These are phyloP conservation scores for Choanephora cucurbitarum DNA, from an alignment of 371 early-diverging fungal species.

Conservation along the genomic window DNA sequence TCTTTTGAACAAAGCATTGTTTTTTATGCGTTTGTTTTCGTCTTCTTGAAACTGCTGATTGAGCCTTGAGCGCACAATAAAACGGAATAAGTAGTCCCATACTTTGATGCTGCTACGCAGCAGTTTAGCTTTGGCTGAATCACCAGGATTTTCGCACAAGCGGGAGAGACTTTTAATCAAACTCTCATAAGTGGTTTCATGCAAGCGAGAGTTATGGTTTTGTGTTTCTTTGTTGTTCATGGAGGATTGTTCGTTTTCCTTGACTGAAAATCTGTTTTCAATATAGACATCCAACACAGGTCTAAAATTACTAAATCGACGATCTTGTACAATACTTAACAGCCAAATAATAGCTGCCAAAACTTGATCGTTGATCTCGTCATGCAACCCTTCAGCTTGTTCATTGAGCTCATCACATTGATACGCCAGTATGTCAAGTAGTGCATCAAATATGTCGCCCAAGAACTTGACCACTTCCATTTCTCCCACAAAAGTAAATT, in stretches of 20 bases:
- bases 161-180: conserved; percentile 52
- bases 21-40: conserved; percentile 29
- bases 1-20: conserved; percentile 43
- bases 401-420: conserved; percentile 18
- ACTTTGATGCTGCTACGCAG: conserved; percentile 70
- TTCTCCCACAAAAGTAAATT: conserved; percentile 69
- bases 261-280: conserved; percentile 49
- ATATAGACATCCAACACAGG: conserved; percentile 67
- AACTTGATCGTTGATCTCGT: conserved; percentile 38
- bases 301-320: conserved; percentile 66
- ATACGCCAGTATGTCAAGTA: conserved; percentile 61
- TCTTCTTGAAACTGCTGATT: conserved; percentile 41
- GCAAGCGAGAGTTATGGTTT: conserved; percentile 10
- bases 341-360: conserved; percentile 60
- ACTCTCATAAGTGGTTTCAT: conserved; percentile 33
- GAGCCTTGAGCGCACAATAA: conserved; percentile 53
- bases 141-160: conserved; percentile 47
- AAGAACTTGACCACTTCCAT: conserved; percentile 74
- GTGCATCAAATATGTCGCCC: conserved; percentile 63
- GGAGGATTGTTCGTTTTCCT: conserved; percentile 26
- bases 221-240: not conserved
- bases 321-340: conserved; percentile 63
- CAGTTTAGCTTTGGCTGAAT: conserved; percentile 50
- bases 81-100: conserved; percentile 66
- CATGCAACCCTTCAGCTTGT: not conserved